Evolutionary conservation across 2,329 filamentous ascomycete genomes (phyloP), one percentile per base, ranked within the genome.

Genomic region (Diaporthe destruens): DNA sequence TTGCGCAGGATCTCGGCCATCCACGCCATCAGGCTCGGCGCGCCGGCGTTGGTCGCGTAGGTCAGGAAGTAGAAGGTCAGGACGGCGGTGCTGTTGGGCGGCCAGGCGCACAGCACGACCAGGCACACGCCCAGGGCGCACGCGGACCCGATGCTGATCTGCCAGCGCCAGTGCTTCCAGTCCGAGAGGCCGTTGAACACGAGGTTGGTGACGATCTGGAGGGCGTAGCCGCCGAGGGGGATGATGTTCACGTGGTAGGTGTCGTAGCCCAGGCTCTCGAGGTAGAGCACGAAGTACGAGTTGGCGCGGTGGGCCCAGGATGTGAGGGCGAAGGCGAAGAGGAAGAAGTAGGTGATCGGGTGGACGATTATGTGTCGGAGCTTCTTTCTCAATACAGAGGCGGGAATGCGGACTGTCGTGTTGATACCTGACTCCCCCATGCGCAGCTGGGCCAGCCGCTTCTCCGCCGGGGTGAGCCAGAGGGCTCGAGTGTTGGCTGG

Each of bases 101-200:
- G 81, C 80, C 81, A 82, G 0, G 73, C 79, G 32, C 79, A 80
- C 5, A 83, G 76, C 0, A 82, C 80, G 2, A 78, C 75, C 1
- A 82, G 76, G 65, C 81, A 78, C 12, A 82, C 68, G 2, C 79
- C 77, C 29, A 81, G 78, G 9, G 76, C 75, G 0, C 77, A 75
- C 0, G 78, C 78, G 0, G 78, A 78, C 18, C 77, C 80, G 18
- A 79, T 76, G 55, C 79, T 80, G 34, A 83, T 77, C 72, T 83
- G 82, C 82, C 82, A 83, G 9, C 81, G 78, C 81, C 82, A 83
- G 32, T 78, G 78, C 73, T 82, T 83, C 78, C 78, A 79, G 70
- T 83, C 82, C 0, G 81, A 81, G 0, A 83, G 55, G 6, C 78
- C 79, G 65, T 82, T 83, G 16, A 83, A 74, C 0, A 77, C 77